phyloP scores from a whole-genome alignment of 2,329 filamentous ascomycete genomes.

The Phaeosphaeriaceae sp. region DNA sequence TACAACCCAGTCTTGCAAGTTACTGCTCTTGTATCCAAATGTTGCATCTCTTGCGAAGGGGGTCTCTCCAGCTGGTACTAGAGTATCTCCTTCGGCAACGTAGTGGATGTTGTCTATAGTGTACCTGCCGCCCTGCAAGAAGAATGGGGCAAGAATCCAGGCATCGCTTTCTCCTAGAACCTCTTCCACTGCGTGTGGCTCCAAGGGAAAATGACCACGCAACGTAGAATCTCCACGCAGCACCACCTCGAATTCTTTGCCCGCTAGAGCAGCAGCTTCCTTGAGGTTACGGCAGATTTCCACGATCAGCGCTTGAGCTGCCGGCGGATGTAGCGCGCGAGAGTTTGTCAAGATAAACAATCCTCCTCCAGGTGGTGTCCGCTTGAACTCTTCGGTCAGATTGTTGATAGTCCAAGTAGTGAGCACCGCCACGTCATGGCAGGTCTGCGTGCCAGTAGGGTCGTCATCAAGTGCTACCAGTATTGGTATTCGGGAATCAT shows the following conservation, averaged over 20 bases:
- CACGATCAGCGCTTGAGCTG: constrained; percentile 57
- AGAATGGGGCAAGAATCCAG: constrained; percentile 66
- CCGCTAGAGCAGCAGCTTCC: constrained; percentile 50
- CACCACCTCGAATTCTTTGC: constrained; percentile 60
- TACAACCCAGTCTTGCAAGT: constrained; percentile 60
- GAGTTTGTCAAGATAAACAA: constrained; percentile 70
- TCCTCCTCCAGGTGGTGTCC: constrained; percentile 48
- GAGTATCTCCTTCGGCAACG: constrained; percentile 58
- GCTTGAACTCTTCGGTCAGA: constrained; percentile 54
- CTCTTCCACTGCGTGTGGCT: constrained; percentile 60
- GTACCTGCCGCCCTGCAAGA: constrained; percentile 64
- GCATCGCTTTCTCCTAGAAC: constrained; percentile 60
- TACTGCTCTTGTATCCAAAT: constrained; percentile 64
- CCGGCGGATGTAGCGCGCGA: constrained; percentile 59
- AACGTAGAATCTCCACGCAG: constrained; percentile 65
- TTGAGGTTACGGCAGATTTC: constrained; percentile 61
- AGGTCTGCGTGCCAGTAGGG: constrained; percentile 68
- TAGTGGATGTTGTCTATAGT: constrained; percentile 67
- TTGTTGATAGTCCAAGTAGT: constrained; percentile 60
- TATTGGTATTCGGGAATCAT: constrained; percentile 28
- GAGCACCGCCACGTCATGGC: constrained; percentile 63
- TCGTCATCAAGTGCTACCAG: constrained; percentile 61
- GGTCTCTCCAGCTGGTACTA: constrained; percentile 61
- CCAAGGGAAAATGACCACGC: constrained; percentile 64
- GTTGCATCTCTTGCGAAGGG: constrained; percentile 65